Evolutionary conservation across 768 basidiomycete species (phyloP).

Genomic region (Russula sp.): DNA sequence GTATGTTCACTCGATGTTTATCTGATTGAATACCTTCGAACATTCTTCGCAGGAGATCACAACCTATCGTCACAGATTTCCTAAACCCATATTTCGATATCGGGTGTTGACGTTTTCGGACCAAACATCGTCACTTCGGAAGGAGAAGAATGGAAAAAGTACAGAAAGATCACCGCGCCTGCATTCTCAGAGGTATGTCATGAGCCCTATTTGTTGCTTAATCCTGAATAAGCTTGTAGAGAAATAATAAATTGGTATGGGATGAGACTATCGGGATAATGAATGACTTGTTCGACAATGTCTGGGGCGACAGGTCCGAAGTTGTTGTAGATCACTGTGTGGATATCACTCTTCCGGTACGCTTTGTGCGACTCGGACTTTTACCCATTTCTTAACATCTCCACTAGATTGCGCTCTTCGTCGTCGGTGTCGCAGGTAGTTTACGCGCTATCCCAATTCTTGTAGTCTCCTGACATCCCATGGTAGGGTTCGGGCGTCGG

Average conservation of each 20-base stretch:
- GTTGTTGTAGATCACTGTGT: constrained; percentile 48
- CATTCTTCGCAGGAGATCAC: constrained; percentile 48
- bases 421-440: constrained; percentile 50
- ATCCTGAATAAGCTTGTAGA: constrained; percentile 17
- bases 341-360: constrained; percentile 54
- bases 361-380: constrained; percentile 14
- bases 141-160: constrained; percentile 63
- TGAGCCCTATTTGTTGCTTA: background rate
- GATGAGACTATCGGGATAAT: constrained; percentile 39
- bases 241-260: constrained; percentile 43
- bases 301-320: constrained; percentile 46
- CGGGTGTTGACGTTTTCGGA: constrained; percentile 49
- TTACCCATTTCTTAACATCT: background rate
- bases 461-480: background rate
- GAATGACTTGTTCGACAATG: constrained; percentile 39
- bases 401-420: constrained; percentile 51
- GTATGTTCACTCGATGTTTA: background rate
- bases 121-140: constrained; percentile 61
- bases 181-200: constrained; percentile 56
- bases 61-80: constrained; percentile 49
- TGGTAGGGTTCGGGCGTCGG: constrained; percentile 46
- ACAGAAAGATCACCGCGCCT: constrained; percentile 58
- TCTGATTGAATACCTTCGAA: background rate
- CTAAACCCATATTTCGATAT: constrained; percentile 53
- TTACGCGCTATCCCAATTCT: background rate